Conservation (phyloP, 768 basidiomycete genomes). For the Agaricus subrufescens region DNA sequence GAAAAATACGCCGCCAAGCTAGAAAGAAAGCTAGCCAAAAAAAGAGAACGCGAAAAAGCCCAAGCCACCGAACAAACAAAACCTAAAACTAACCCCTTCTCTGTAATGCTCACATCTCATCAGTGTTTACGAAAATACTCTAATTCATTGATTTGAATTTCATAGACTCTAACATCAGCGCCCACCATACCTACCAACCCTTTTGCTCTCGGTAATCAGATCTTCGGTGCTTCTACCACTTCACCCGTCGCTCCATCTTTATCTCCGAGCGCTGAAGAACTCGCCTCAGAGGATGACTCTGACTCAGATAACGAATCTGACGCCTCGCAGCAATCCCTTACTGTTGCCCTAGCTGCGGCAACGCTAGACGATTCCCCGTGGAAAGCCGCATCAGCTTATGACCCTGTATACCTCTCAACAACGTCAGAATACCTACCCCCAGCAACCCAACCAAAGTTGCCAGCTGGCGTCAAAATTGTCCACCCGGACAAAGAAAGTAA, state of each 20-base stretch:
- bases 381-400: conserved; percentile 60
- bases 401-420: conserved; percentile 72
- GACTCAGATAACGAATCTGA: conserved; percentile 17
- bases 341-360: conserved; percentile 53
- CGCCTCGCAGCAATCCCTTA: conserved; percentile 42
- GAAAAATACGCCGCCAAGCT: conserved; percentile 72
- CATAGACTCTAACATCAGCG: conserved; percentile 14
- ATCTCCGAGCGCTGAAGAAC: conserved; percentile 20
- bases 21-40: conserved; percentile 44
- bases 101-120: conserved; percentile 22
- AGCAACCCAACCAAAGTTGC: conserved; percentile 41
- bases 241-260: background rate
- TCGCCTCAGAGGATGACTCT: conserved; percentile 29
- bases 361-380: conserved; percentile 61
- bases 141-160: background rate
- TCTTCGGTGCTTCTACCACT: conserved; percentile 45
- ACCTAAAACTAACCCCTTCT: conserved; percentile 61
- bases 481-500: conserved; percentile 37
- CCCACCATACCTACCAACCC: conserved; percentile 18
- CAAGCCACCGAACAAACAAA: conserved; percentile 21
- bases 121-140: background rate
- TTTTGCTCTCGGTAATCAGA: conserved; percentile 60
- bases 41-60: conserved; percentile 32
- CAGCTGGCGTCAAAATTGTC: conserved; percentile 38
- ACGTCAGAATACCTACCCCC: conserved; percentile 66